Evolutionary conservation across 805 yeast species (phyloP), one percentile per base, ranked within the genome.

Genomic region (Crinitomyces ghanaensis): DNA sequence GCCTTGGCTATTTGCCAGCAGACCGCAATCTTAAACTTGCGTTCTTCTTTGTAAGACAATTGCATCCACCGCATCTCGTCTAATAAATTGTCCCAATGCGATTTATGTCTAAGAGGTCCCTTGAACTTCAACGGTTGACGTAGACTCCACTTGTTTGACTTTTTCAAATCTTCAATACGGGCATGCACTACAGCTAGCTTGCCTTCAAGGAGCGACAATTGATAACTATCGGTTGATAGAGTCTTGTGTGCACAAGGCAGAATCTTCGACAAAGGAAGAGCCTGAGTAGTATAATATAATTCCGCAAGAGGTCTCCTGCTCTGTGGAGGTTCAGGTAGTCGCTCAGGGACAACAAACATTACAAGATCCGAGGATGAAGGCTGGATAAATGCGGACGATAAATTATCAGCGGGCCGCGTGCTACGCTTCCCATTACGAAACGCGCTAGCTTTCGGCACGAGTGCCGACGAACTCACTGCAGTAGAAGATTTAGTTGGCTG

Each of bases 81-180:
- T 4, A 91, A 41, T 16, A 88, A 41, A 37, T 67, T 57, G 45
- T 79, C 88, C 83, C 93, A 74, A 42, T 81, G 86, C 3, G 74
- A 60, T 19, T 63, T 60, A 20, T 46, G 42, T 12, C 64, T 43
- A 17, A 43, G 70, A 0, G 97, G 95, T 43, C 83, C 93, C 8
- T 65, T 49, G 47, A 66, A 77, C 41, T 70, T 67, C 33, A 68
- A 63, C 0, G 93, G 94, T 53, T 91, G 98, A 34, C 93, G 66
- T 34, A 91, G 61, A 15, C 94, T 77, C 97, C 98, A 91, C 46
- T 81, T 75, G 2, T 82, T 80, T 37, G 78, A 77, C 30, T 93
- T 65, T 53, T 84, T 83, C 41, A 91, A 64, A 53, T 88, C 97
- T 50, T 88, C 97, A 30, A 91, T 86, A 40, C 97, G 66, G 2